Percentiles rank a stretch among this genome's conserved stretches.
Conservation (phyloP, 2,329 filamentous ascomycete genomes). For the Pseudocercospora fuligena region DNA sequence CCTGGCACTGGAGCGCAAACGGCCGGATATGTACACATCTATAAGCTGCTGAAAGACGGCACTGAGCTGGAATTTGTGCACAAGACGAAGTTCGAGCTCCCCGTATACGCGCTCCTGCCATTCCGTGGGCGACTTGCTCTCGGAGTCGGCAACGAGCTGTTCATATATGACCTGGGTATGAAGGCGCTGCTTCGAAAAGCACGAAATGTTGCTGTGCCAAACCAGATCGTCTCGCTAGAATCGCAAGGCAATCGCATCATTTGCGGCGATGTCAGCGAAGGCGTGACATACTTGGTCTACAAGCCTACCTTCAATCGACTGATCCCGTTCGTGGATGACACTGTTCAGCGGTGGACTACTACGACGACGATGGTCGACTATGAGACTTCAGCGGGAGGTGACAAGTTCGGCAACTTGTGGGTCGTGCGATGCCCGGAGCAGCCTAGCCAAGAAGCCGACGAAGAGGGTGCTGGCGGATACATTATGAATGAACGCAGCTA, state of each 20-base stretch:
- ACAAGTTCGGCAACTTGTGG: constrained; percentile 98
- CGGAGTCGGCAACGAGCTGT: constrained; percentile 81
- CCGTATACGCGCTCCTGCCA: constrained; percentile 83
- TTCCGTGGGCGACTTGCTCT: constrained; percentile 90
- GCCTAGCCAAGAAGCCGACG: constrained; percentile 85
- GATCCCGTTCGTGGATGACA: constrained; percentile 92
- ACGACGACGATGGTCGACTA: constrained; percentile 95
- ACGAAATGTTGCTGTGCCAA: constrained; percentile 38
- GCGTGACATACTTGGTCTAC: constrained; percentile 89
- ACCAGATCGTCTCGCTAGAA: constrained; percentile 83
- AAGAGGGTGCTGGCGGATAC: constrained; percentile 87
- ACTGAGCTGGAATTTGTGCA: constrained; percentile 90
- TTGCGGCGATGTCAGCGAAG: constrained; percentile 90
- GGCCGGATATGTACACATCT: constrained; percentile 84
- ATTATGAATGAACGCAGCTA: constrained; percentile 90
- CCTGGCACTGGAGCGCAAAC: constrained; percentile 28
- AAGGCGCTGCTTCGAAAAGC: constrained; percentile 90
- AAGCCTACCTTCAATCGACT: constrained; percentile 89
- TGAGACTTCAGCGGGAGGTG: constrained; percentile 89
- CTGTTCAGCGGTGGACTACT: constrained; percentile 86
- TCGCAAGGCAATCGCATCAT: constrained; percentile 90
- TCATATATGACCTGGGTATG: constrained; percentile 92
- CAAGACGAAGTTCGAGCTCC: constrained; percentile 90
- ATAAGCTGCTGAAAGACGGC: constrained; percentile 86
- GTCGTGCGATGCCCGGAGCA: constrained; percentile 86